Percentiles rank a stretch among this genome's conserved stretches.
These are phyloP conservation scores for Picea glauca DNA, from an alignment of 75 land plant species.

Conservation along the genomic window DNA sequence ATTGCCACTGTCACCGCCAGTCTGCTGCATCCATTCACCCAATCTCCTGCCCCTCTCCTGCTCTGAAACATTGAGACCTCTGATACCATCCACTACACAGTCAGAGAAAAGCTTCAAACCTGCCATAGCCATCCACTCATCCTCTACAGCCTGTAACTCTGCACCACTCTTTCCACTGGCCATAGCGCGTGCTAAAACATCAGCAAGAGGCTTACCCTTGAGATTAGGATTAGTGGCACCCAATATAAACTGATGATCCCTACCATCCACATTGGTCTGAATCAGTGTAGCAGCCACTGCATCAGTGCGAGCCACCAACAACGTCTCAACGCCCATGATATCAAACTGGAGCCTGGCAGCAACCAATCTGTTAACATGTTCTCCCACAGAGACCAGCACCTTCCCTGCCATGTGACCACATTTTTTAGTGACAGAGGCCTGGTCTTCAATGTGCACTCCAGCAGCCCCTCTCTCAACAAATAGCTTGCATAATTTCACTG, in stretches of 20 bases:
- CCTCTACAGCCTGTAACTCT: conserved; percentile 82
- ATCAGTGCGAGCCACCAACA: conserved; percentile 81
- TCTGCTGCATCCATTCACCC: conserved; percentile 36
- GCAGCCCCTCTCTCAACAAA: conserved; percentile 96
- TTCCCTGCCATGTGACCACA: conserved; percentile 98
- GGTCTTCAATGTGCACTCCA: conserved; percentile 83
- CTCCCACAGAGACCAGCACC: conserved; percentile 69
- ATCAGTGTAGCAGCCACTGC: conserved; percentile 81
- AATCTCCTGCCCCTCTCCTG: conserved; percentile 47
- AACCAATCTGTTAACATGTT: conserved; percentile 81
- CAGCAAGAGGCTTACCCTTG: conserved; percentile 41
- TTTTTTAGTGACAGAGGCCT: conserved; percentile 63
- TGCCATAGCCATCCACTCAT: conserved; percentile 62
- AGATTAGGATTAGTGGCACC: conserved; percentile 77
- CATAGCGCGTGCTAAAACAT: conserved; percentile 42
- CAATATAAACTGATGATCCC: conserved; percentile 84
- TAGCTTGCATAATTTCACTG: conserved; percentile 87
- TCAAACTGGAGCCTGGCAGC: conserved; percentile 88
- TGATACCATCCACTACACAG: conserved; percentile 60
- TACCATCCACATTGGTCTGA: conserved; percentile 70
- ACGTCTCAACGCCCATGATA: conserved; percentile 85
- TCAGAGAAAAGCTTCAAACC: conserved; percentile 65
- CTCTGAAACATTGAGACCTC: conserved; percentile 36
- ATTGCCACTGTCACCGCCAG: conserved; percentile 25
- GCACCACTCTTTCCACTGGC: conserved; percentile 56